A percentile compares a stretch with the other conserved stretches of the same genome.
phyloP scores from a whole-genome alignment of 2,329 filamentous ascomycete species.

The Xylaria arbuscula region DNA sequence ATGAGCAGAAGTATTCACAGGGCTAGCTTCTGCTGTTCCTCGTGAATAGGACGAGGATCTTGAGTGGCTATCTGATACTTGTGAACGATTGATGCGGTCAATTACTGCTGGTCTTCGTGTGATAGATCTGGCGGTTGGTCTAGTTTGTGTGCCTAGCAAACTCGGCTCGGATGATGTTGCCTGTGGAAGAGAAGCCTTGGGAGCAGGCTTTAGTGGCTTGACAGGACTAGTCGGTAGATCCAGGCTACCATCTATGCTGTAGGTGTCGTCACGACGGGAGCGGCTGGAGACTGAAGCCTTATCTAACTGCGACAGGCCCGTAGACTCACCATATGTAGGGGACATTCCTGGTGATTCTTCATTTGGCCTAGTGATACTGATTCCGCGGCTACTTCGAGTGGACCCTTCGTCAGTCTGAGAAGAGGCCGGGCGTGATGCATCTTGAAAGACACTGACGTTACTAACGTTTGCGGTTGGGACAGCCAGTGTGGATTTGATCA shows the following conservation, averaged over 20 bases:
- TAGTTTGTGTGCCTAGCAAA: slow-evolving; percentile 44
- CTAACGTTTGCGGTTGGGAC: slow-evolving; percentile 62
- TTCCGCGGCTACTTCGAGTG: slow-evolving; percentile 53
- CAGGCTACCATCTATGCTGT: slow-evolving; percentile 58
- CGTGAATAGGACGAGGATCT: slow-evolving; percentile 70
- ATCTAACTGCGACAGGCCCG: slow-evolving; percentile 47
- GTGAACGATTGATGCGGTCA: slow-evolving; percentile 64
- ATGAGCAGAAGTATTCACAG: slow-evolving; percentile 68
- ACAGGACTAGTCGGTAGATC: slow-evolving; percentile 59
- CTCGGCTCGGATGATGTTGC: slow-evolving; percentile 51
- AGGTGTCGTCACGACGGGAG: slow-evolving; percentile 57
- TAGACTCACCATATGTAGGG: slow-evolving; percentile 54
- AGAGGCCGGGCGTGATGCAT: slow-evolving; percentile 56
- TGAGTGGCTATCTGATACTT: slow-evolving; percentile 59
- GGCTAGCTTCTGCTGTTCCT: slow-evolving; percentile 66
- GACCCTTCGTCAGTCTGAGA: slow-evolving; percentile 58
- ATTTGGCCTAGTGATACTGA: slow-evolving; percentile 56
- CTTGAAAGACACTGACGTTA: slow-evolving; percentile 61
- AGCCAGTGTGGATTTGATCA: slow-evolving; percentile 55
- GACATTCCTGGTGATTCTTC: slow-evolving; percentile 55
- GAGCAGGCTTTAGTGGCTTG: slow-evolving; percentile 46
- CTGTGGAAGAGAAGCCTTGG: slow-evolving; percentile 46
- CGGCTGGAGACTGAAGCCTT: slow-evolving; percentile 47
- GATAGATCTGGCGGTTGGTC: slow-evolving; percentile 50
- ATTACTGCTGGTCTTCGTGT: slow-evolving; percentile 63